Conservation (phyloP, 2,329 filamentous ascomycete species). For the Penicillium brevicompactum region DNA sequence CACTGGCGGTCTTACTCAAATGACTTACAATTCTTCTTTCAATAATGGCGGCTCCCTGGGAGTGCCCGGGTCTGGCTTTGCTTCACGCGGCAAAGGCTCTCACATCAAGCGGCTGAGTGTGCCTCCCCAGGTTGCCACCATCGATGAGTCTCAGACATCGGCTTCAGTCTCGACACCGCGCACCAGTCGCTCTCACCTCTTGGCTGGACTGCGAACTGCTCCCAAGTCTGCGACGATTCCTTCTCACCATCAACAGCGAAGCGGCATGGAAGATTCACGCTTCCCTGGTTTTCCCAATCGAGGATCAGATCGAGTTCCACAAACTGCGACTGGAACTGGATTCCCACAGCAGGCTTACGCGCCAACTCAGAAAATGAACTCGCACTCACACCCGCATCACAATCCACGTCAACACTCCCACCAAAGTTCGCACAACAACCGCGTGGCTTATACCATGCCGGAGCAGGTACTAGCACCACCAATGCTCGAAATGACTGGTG, state of each 20-base stretch:
- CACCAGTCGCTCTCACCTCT: slow-evolving; percentile 90
- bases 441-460: slow-evolving; percentile 67
- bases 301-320: slow-evolving; percentile 54
- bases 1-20: slow-evolving; percentile 99
- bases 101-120: slow-evolving; percentile 86
- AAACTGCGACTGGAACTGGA: slow-evolving; percentile 60
- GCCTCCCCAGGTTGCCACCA: slow-evolving; percentile 71
- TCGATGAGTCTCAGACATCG: slow-evolving; percentile 65
- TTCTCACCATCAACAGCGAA: slow-evolving; percentile 60
- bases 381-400: slow-evolving; percentile 27
- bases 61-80: slow-evolving; percentile 77
- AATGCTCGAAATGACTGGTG: slow-evolving; percentile 67
- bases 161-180: slow-evolving; percentile 78
- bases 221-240: slow-evolving; percentile 82
- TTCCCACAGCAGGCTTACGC: slow-evolving; percentile 51
- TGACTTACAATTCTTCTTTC: slow-evolving; percentile 83
- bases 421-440: slow-evolving; percentile 39
- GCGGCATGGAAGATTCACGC: slow-evolving; percentile 51
- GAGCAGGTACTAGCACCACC: slow-evolving; percentile 76
- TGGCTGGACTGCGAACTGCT: slow-evolving; percentile 89
- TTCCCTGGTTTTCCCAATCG: slow-evolving; percentile 49
- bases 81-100: slow-evolving; percentile 80
- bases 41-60: slow-evolving; percentile 68
- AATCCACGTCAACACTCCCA: background rate
- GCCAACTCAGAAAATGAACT: slow-evolving; percentile 33